Conservation (phyloP, 768 basidiomycete genomes). For the Lentinula lateritia region DNA sequence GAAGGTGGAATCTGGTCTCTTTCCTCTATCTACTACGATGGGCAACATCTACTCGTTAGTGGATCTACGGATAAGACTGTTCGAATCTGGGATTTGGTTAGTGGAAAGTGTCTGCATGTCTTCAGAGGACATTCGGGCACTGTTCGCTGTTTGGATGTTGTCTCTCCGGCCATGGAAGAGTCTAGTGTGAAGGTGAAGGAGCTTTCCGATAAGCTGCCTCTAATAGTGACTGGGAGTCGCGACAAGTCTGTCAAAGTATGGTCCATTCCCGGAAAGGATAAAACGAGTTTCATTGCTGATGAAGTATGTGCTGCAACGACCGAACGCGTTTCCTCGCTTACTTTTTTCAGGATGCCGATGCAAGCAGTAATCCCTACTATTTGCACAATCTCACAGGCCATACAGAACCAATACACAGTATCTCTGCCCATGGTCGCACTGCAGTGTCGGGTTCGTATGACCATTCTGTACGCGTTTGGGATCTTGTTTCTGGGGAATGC, state of each 20-base stretch:
- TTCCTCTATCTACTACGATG: slow-evolving; percentile 57
- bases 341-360: neutral
- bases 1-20: slow-evolving; percentile 98
- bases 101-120: slow-evolving; percentile 83
- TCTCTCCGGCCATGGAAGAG: slow-evolving; percentile 84
- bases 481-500: slow-evolving; percentile 77
- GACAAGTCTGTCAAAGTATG: slow-evolving; percentile 63
- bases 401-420: slow-evolving; percentile 82
- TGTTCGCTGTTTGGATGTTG: slow-evolving; percentile 91
- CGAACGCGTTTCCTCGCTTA: neutral
- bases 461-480: slow-evolving; percentile 92
- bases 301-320: neutral
- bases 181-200: slow-evolving; percentile 54
- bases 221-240: slow-evolving; percentile 71
- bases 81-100: slow-evolving; percentile 81
- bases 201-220: slow-evolving; percentile 58
- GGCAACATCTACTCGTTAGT: slow-evolving; percentile 70
- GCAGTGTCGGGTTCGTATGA: slow-evolving; percentile 96
- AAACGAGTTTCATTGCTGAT: neutral
- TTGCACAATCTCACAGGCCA: slow-evolving; percentile 82
- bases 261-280: slow-evolving; percentile 33
- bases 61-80: slow-evolving; percentile 93
- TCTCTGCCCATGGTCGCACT: slow-evolving; percentile 86
- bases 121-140: slow-evolving; percentile 97
- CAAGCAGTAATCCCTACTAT: slow-evolving; percentile 75